phyloP scores from a whole-genome alignment of 2,329 filamentous ascomycete genomes.

The Pyrenophora teres region DNA sequence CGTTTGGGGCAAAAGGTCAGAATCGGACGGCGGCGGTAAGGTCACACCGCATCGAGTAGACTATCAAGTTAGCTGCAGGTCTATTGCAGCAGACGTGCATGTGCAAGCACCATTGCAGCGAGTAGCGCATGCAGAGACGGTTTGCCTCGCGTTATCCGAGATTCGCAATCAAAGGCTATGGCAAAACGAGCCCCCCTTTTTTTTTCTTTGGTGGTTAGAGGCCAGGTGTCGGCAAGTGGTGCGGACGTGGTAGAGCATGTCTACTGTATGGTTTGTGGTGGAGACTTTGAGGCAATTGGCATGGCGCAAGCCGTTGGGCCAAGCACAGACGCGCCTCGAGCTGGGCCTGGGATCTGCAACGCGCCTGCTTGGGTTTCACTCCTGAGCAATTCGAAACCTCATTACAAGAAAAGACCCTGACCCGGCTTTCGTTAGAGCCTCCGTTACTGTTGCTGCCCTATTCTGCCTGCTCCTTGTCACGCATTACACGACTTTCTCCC shows the following conservation, averaged over 20 bases:
- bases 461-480: background rate
- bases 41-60: conserved; percentile 10
- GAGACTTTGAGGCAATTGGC: background rate
- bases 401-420: conserved; percentile 1
- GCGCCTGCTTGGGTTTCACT: conserved; percentile 14
- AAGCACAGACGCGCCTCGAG: conserved; percentile 8
- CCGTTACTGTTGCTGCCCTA: background rate
- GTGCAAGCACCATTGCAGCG: background rate
- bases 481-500: too few species aligned
- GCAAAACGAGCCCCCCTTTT: conserved; percentile 2
- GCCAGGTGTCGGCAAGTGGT: too few species aligned
- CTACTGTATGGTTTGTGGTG: background rate
- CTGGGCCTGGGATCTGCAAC: conserved; percentile 9
- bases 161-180: conserved; percentile 11
- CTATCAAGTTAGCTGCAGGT: conserved; percentile 7
- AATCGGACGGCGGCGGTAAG: conserved; percentile 13
- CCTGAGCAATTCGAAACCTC: conserved; percentile 11
- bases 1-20: conserved; percentile 12
- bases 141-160: conserved; percentile 13
- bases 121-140: conserved; percentile 6
- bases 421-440: background rate
- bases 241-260: too few species aligned
- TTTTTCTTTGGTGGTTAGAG: background rate
- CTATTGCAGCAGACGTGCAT: conserved; percentile 9
- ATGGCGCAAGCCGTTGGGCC: conserved; percentile 1